Conservation (phyloP, 2,329 filamentous ascomycete genomes). For the Dryadomyces quercus-mongolicae region DNA sequence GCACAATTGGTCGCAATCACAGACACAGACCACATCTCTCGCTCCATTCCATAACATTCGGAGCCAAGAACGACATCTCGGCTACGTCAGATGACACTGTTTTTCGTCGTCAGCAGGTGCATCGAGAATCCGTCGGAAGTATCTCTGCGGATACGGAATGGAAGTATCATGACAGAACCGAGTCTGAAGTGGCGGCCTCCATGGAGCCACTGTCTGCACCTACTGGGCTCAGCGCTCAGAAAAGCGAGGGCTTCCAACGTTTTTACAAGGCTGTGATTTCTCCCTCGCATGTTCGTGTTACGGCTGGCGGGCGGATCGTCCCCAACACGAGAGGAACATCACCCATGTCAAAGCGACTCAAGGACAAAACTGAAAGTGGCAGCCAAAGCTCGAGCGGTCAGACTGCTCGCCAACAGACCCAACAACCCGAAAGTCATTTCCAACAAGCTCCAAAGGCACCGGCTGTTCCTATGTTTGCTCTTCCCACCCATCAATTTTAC, state of each 20-base stretch:
- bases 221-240: conserved; percentile 38
- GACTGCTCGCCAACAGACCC: conserved; percentile 5
- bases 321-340: conserved; percentile 45
- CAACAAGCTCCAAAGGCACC: conserved; percentile 3
- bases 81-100: conserved; percentile 22
- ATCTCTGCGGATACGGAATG: conserved; percentile 14
- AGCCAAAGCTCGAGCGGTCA: conserved; percentile 13
- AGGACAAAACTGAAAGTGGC: conserved; percentile 21
- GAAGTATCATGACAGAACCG: conserved; percentile 29
- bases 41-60: not conserved
- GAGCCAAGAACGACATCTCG: conserved; percentile 20
- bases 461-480: conserved; percentile 15
- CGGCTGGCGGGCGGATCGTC: conserved; percentile 54
- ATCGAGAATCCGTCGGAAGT: not conserved
- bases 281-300: conserved; percentile 54
- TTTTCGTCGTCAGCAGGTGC: conserved; percentile 14
- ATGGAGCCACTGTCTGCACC: conserved; percentile 42
- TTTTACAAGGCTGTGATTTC: conserved; percentile 59
- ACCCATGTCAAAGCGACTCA: conserved; percentile 39
- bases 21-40: conserved; percentile 6
- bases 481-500: conserved; percentile 10
- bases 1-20: conserved; percentile 6
- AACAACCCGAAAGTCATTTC: not conserved
- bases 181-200: conserved; percentile 31
- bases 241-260: conserved; percentile 52